These are phyloP conservation scores for Fusarium hostae DNA, from an alignment of 2,329 filamentous ascomycete species.

Conservation along the genomic window DNA sequence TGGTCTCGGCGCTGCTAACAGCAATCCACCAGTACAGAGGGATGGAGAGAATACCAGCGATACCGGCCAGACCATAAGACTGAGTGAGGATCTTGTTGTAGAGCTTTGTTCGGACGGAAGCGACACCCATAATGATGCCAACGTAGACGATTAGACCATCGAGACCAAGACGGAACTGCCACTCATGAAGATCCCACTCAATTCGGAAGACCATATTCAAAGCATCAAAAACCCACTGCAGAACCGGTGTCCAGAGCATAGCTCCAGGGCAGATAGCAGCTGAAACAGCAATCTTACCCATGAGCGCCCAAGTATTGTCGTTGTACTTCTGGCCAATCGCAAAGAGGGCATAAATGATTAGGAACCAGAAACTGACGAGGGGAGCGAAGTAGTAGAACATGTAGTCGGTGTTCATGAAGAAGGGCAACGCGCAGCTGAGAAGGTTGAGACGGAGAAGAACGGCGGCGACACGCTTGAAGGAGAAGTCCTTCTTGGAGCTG, in stretches of 20 bases:
- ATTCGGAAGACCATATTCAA: conserved; percentile 57
- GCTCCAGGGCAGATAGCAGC: conserved; percentile 54
- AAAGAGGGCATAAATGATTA: conserved; percentile 65
- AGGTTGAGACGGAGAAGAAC: conserved; percentile 69
- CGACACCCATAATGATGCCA: conserved; percentile 59
- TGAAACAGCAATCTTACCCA: conserved; percentile 59
- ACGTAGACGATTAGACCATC: conserved; percentile 67
- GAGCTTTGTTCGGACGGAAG: conserved; percentile 27
- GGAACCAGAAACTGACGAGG: conserved; percentile 70
- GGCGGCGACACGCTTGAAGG: conserved; percentile 59
- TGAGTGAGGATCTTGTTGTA: conserved; percentile 39
- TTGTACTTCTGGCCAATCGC: conserved; percentile 57
- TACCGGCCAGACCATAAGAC: conserved; percentile 31
- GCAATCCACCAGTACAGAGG: conserved; percentile 49
- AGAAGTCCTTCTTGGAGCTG: conserved; percentile 65
- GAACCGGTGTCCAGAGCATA: conserved; percentile 29
- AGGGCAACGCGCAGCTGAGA: conserved; percentile 63
- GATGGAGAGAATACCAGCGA: conserved; percentile 33
- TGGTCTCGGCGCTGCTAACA: conserved; percentile 34
- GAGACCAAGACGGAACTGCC: conserved; percentile 61
- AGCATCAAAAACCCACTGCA: conserved; percentile 38
- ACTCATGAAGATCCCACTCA: conserved; percentile 59
- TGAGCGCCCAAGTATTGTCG: conserved; percentile 53
- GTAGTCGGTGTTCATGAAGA: conserved; percentile 65
- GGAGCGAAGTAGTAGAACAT: conserved; percentile 67